A percentile compares a stretch with the other conserved stretches of the same genome.
phyloP scores from a whole-genome alignment of 805 yeast species.

The Teunomyces kruisii region DNA sequence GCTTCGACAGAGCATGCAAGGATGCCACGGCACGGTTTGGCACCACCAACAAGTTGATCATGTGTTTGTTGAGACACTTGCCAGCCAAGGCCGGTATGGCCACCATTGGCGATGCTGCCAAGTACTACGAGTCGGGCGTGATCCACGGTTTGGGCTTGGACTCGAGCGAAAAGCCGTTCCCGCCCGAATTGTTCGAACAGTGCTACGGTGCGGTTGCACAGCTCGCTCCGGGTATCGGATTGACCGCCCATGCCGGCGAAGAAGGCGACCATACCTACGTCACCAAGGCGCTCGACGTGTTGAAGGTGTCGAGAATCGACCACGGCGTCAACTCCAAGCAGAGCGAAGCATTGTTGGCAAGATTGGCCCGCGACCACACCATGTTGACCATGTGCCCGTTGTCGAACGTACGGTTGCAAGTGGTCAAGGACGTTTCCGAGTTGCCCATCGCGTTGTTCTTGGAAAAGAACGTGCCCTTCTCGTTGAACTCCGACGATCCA shows the following conservation, averaged over 20 bases:
- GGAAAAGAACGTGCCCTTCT: constrained; percentile 65
- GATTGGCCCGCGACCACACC: constrained; percentile 55
- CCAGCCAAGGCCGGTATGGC: constrained; percentile 59
- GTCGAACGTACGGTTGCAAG: constrained; percentile 74
- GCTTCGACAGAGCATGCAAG: constrained; percentile 67
- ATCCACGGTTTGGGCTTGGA: constrained; percentile 82
- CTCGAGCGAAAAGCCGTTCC: constrained; percentile 76
- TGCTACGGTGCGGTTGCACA: constrained; percentile 54
- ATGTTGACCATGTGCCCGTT: constrained; percentile 75
- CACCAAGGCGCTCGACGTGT: constrained; percentile 52
- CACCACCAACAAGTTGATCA: constrained; percentile 68
- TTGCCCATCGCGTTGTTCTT: constrained; percentile 64
- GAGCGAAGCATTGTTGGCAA: constrained; percentile 51
- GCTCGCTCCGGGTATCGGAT: constrained; percentile 51
- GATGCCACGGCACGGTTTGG: constrained; percentile 60
- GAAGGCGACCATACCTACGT: constrained; percentile 81
- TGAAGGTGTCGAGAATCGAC: constrained; percentile 64
- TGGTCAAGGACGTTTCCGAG: constrained; percentile 63
- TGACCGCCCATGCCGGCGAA: constrained; percentile 90
- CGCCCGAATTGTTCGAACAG: constrained; percentile 66
- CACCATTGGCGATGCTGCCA: constrained; percentile 53
- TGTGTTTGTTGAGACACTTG: constrained; percentile 79
- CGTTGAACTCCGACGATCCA: constrained; percentile 77
- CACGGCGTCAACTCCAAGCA: constrained; percentile 73
- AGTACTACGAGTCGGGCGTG: constrained; percentile 42